phyloP scores from a whole-genome alignment of 148 eudicot species.

The Rhododendron ovatum region DNA sequence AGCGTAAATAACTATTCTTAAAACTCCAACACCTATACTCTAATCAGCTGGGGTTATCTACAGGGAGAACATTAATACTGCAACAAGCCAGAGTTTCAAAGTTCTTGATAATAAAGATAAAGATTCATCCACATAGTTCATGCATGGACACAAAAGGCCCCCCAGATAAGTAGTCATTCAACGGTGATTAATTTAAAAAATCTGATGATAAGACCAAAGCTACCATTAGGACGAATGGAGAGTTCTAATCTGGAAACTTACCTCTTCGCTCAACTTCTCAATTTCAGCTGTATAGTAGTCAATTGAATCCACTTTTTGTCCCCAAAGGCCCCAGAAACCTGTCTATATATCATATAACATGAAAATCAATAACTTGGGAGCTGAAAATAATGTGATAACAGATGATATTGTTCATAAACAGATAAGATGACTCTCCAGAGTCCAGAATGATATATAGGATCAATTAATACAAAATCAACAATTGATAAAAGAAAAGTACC shows the following conservation, averaged over 20 bases:
- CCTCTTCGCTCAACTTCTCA: constrained; percentile 56
- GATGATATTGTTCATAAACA: neutral
- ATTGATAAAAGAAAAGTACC: constrained; percentile 38
- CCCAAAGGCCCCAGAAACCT: constrained; percentile 98
- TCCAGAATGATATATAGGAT: neutral
- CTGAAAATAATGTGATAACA: neutral
- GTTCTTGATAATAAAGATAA: neutral
- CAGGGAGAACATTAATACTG: neutral
- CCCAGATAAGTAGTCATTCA: neutral
- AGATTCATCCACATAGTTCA: neutral
- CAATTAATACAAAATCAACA: neutral
- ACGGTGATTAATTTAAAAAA: neutral
- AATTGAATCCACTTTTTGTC: constrained; percentile 74
- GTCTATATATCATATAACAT: constrained; percentile 43
- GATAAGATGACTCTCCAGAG: neutral
- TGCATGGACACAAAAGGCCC: neutral
- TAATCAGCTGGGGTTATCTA: neutral
- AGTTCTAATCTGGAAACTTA: constrained; percentile 26
- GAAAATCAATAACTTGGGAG: constrained; percentile 12
- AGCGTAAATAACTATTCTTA: neutral
- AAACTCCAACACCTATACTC: neutral
- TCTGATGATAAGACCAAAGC: neutral
- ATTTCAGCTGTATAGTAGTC: constrained; percentile 70
- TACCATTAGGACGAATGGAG: neutral
- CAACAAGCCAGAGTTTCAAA: neutral